Percentiles rank a stretch among this genome's conserved stretches.
Evolutionary conservation across 2,329 filamentous ascomycete genomes (phyloP).

Genomic region (Lasiodiplodia citricola): DNA sequence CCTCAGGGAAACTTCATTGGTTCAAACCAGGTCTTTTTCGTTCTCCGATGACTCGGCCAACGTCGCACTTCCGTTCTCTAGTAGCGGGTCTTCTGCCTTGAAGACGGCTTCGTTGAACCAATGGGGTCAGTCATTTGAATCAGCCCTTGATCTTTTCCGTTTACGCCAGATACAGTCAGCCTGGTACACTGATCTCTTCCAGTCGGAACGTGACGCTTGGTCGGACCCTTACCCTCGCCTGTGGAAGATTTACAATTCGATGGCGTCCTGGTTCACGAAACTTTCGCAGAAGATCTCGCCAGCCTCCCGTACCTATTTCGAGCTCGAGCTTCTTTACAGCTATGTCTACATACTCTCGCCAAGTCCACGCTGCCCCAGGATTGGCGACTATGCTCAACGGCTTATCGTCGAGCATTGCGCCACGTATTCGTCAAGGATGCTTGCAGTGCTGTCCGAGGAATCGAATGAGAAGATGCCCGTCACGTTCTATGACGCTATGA

Average conservation of each 20-base stretch:
- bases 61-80: slow-evolving; percentile 72
- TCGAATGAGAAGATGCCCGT: slow-evolving; percentile 69
- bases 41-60: slow-evolving; percentile 89
- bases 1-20: slow-evolving; percentile 80
- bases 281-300: slow-evolving; percentile 70
- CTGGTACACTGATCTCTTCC: slow-evolving; percentile 89
- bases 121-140: slow-evolving; percentile 65
- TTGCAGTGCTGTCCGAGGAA: slow-evolving; percentile 64
- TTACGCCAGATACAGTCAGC: slow-evolving; percentile 84
- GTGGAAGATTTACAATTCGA: slow-evolving; percentile 76
- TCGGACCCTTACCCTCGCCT: slow-evolving; percentile 72
- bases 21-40: slow-evolving; percentile 85
- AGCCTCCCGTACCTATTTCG: slow-evolving; percentile 76
- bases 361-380: slow-evolving; percentile 72
- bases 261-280: slow-evolving; percentile 81
- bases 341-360: slow-evolving; percentile 89
- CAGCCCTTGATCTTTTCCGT: slow-evolving; percentile 78
- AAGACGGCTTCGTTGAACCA: slow-evolving; percentile 55
- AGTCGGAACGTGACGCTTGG: slow-evolving; percentile 72
- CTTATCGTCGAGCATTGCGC: slow-evolving; percentile 87
- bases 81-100: slow-evolving; percentile 41
- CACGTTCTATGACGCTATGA: slow-evolving; percentile 85
- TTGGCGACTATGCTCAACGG: slow-evolving; percentile 76
- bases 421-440: slow-evolving; percentile 78
- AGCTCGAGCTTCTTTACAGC: slow-evolving; percentile 87